These are phyloP conservation scores for Apostasia shenzhenica DNA, from an alignment of 106 monocot species.

Conservation along the genomic window DNA sequence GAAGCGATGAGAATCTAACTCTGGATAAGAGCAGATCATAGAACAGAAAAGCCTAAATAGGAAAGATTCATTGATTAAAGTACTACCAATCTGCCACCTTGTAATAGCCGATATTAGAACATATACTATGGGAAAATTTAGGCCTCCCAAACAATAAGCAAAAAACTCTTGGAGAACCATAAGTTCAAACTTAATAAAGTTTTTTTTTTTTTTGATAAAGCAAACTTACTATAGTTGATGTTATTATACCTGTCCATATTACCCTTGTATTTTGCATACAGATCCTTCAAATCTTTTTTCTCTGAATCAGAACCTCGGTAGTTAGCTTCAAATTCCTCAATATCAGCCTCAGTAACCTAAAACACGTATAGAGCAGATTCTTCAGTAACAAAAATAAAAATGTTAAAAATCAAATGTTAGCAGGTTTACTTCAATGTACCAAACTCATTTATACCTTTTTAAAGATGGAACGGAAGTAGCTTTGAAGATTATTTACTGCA, in stretches of 20 bases:
- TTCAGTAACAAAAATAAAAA: constrained; percentile 4
- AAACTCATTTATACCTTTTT: constrained; percentile 44
- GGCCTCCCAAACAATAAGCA: too few species aligned
- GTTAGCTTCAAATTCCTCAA: constrained; percentile 92
- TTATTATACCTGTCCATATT: constrained; percentile 74
- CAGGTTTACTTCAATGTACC: background rate
- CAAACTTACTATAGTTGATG: background rate
- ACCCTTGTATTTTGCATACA: constrained; percentile 72
- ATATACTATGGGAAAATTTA: too few species aligned
- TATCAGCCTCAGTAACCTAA: constrained; percentile 91
- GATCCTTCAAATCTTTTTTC: constrained; percentile 86
- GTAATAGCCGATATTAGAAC: too few species aligned
- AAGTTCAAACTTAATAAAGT: too few species aligned
- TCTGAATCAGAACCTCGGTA: constrained; percentile 93
- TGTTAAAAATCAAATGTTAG: background rate
- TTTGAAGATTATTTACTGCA: constrained; percentile 70
- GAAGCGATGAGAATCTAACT: constrained; percentile 86
- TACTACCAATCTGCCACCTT: background rate
- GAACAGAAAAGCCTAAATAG: constrained; percentile 74
- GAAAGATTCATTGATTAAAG: background rate
- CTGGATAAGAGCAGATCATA: constrained; percentile 89
- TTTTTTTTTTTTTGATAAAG: background rate
- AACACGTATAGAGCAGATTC: background rate
- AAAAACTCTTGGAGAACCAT: too few species aligned
- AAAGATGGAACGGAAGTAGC: constrained; percentile 75